A percentile compares a stretch with the other conserved stretches of the same genome.
These are phyloP conservation scores for Euphorbia tirucalli DNA, from an alignment of 345 rosid species.

Conservation along the genomic window DNA sequence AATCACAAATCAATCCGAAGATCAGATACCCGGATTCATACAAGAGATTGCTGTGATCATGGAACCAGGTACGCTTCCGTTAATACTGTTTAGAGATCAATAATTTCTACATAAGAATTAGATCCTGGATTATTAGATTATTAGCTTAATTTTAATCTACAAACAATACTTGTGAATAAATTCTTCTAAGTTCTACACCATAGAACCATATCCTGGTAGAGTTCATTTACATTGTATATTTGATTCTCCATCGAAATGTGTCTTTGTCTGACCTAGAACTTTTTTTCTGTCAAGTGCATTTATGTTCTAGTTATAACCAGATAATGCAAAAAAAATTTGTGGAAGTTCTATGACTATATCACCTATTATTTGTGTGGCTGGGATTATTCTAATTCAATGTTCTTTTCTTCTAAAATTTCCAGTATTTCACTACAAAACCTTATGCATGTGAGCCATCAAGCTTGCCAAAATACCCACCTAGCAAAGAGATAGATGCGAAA, in stretches of 20 bases:
- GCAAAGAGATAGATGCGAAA: constrained; percentile 95
- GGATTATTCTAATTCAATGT: constrained; percentile 12
- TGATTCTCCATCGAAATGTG: neutral
- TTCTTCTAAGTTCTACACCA: neutral
- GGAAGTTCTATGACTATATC: constrained; percentile 9
- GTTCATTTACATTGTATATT: neutral
- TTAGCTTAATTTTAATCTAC: too few species aligned
- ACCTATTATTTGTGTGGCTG: neutral
- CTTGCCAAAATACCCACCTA: constrained; percentile 85
- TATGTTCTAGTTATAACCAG: neutral
- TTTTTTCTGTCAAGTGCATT: neutral
- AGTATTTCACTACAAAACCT: constrained; percentile 86
- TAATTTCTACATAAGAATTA: too few species aligned
- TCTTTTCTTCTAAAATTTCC: constrained; percentile 27
- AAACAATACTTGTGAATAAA: too few species aligned
- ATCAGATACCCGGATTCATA: too few species aligned
- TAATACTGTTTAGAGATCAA: too few species aligned
- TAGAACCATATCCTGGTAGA: neutral
- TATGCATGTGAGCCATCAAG: constrained; percentile 92
- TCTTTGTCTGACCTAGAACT: neutral
- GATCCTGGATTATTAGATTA: too few species aligned
- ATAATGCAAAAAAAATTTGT: too few species aligned
- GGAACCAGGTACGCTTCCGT: too few species aligned
- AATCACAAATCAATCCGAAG: too few species aligned
- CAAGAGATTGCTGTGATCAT: too few species aligned